phyloP scores from a whole-genome alignment of 805 yeast genomes.

The Lipomyces starkeyi region DNA sequence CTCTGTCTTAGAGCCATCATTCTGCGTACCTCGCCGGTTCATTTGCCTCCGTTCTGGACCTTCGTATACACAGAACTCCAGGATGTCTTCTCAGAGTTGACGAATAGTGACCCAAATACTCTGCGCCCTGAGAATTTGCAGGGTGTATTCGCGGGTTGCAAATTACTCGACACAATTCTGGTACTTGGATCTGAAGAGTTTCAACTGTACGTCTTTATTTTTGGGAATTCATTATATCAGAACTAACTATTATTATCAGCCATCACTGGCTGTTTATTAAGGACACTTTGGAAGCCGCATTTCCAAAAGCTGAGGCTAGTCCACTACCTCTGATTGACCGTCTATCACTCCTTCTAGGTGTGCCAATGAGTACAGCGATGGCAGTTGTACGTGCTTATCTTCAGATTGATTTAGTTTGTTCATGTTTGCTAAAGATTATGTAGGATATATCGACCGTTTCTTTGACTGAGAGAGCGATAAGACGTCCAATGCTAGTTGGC shows the following conservation, averaged over 20 bases:
- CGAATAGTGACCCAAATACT: constrained; percentile 44
- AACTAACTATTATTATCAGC: constrained; percentile 9
- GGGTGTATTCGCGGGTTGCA: constrained; percentile 65
- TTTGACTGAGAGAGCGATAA: constrained; percentile 24
- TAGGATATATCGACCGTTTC: constrained; percentile 18
- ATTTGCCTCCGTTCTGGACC: constrained; percentile 74
- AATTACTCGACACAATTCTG: constrained; percentile 76
- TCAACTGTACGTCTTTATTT: constrained; percentile 52
- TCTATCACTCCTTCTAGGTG: constrained; percentile 44
- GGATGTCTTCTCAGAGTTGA: constrained; percentile 52
- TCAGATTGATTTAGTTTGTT: neutral
- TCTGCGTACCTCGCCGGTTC: constrained; percentile 65
- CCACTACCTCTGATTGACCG: constrained; percentile 52
- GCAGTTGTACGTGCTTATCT: constrained; percentile 1
- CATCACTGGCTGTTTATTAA: constrained; percentile 86
- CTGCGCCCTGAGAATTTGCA: constrained; percentile 47
- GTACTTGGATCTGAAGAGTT: constrained; percentile 76
- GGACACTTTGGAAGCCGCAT: constrained; percentile 66
- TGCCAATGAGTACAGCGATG: constrained; percentile 39
- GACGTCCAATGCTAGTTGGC: constrained; percentile 52
- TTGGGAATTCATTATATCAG: neutral
- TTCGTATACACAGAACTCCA: constrained; percentile 67
- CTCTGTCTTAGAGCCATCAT: constrained; percentile 68
- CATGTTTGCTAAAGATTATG: neutral
- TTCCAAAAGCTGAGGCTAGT: constrained; percentile 47